Evolutionary conservation across 2,329 filamentous ascomycete genomes (phyloP).

Genomic region (Ascochyta pisi): DNA sequence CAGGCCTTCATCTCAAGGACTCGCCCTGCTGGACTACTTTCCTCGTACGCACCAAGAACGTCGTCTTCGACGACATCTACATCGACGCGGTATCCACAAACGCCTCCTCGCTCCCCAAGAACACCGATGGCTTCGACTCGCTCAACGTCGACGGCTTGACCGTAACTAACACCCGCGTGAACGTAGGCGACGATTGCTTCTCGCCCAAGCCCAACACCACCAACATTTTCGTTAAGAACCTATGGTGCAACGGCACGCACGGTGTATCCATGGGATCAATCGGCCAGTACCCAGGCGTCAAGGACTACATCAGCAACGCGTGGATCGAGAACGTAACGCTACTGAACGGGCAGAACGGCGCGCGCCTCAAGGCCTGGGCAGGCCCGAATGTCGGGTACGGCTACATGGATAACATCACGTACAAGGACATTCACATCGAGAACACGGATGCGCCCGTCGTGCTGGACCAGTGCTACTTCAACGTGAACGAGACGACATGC

Average conservation of each 20-base stretch:
- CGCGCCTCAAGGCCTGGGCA: conserved; percentile 68
- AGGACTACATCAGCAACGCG: conserved; percentile 50
- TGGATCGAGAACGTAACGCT: conserved; percentile 67
- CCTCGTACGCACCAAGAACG: conserved; percentile 63
- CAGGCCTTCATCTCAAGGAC: conserved; percentile 66
- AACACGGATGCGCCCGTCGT: conserved; percentile 66
- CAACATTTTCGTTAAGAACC: conserved; percentile 43
- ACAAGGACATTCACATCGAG: conserved; percentile 65
- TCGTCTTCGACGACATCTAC: conserved; percentile 61
- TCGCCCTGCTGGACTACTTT: conserved; percentile 71
- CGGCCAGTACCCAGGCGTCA: conserved; percentile 40
- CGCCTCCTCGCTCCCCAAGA: conserved; percentile 59
- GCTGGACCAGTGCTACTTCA: conserved; percentile 69
- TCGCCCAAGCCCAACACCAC: conserved; percentile 44
- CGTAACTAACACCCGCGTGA: conserved; percentile 46
- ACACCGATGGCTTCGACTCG: conserved; percentile 69
- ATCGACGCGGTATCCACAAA: conserved; percentile 63
- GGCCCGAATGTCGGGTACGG: conserved; percentile 65
- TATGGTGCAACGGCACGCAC: conserved; percentile 46
- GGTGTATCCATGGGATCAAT: conserved; percentile 44
- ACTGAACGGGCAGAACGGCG: conserved; percentile 61
- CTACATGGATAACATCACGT: conserved; percentile 68
- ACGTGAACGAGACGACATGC: conserved; percentile 61
- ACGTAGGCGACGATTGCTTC: conserved; percentile 46
- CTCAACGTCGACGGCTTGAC: conserved; percentile 63